Conservation (phyloP, 345 rosid genomes). For the Clarkia xantiana region DNA sequence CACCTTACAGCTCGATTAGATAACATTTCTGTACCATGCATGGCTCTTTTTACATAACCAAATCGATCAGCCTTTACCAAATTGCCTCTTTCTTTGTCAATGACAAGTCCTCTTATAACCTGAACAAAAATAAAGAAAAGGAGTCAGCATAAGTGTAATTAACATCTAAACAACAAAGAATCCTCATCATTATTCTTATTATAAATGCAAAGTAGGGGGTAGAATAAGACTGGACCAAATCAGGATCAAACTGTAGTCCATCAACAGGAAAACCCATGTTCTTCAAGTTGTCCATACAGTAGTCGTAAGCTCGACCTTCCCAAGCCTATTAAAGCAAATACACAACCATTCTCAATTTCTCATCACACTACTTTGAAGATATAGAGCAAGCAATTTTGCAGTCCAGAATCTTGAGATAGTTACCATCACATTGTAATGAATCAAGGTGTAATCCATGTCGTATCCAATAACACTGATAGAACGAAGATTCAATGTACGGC, state of each 20-base stretch:
- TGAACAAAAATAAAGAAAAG: slow-evolving; percentile 12
- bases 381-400: not conserved
- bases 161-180: not conserved
- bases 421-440: slow-evolving; percentile 89
- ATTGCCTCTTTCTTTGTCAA: slow-evolving; percentile 90
- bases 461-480: slow-evolving; percentile 95
- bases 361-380: not conserved
- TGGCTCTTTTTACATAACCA: slow-evolving; percentile 86
- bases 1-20: slow-evolving; percentile 85
- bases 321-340: slow-evolving; percentile 44
- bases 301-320: slow-evolving; percentile 98
- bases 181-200: not conserved
- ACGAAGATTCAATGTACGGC: slow-evolving; percentile 81
- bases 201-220: too few species aligned
- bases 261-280: slow-evolving; percentile 85
- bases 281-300: slow-evolving; percentile 78
- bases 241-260: slow-evolving; percentile 81
- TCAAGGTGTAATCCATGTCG: slow-evolving; percentile 97
- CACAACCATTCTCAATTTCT: too few species aligned
- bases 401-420: not conserved
- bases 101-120: slow-evolving; percentile 94
- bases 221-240: slow-evolving; percentile 34
- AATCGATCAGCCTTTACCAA: slow-evolving; percentile 94
- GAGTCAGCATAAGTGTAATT: not conserved
- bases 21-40: slow-evolving; percentile 90